phyloP scores from a whole-genome alignment of 2,329 filamentous ascomycete species.

The Teratosphaeria pseudoeucalypti region DNA sequence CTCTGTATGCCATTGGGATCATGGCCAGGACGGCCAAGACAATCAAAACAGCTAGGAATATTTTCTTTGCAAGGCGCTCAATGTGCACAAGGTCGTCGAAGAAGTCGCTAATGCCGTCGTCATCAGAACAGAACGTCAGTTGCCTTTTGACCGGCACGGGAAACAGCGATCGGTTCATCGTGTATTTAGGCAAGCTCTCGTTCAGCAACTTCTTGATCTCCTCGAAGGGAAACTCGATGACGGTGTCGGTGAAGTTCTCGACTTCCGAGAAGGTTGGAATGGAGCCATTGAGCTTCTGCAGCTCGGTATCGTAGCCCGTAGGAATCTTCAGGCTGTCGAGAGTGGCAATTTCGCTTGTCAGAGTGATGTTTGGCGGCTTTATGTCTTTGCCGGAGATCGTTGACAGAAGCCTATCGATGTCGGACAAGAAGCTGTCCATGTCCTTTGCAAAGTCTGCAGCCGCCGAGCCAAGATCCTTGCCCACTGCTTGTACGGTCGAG shows the following conservation, averaged over 20 bases:
- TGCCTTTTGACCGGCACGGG: constrained; percentile 74
- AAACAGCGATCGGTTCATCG: constrained; percentile 67
- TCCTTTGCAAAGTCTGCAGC: constrained; percentile 33
- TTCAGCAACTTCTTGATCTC: constrained; percentile 66
- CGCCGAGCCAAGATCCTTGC: constrained; percentile 42
- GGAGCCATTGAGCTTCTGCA: constrained; percentile 63
- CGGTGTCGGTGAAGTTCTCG: constrained; percentile 65
- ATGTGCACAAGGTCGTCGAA: constrained; percentile 62
- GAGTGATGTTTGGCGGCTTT: constrained; percentile 48
- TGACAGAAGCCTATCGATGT: constrained; percentile 33
- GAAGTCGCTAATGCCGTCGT: constrained; percentile 71
- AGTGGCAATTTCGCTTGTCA: constrained; percentile 53
- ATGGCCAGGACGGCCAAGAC: constrained; percentile 63
- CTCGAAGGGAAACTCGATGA: constrained; percentile 71
- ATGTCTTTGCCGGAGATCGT: constrained; percentile 30
- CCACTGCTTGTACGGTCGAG: constrained; percentile 47
- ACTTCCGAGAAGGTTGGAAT: constrained; percentile 78
- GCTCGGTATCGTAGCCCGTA: constrained; percentile 54
- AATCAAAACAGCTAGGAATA: constrained; percentile 66
- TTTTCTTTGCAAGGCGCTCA: constrained; percentile 57
- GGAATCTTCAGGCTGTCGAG: constrained; percentile 63
- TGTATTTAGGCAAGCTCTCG: constrained; percentile 59
- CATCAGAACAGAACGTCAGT: constrained; percentile 79
- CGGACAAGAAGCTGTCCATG: constrained; percentile 49
- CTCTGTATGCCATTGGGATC: constrained; percentile 67